Evolutionary conservation across 2,329 filamentous ascomycete genomes (phyloP).

Genomic region (Fusarium secorum): DNA sequence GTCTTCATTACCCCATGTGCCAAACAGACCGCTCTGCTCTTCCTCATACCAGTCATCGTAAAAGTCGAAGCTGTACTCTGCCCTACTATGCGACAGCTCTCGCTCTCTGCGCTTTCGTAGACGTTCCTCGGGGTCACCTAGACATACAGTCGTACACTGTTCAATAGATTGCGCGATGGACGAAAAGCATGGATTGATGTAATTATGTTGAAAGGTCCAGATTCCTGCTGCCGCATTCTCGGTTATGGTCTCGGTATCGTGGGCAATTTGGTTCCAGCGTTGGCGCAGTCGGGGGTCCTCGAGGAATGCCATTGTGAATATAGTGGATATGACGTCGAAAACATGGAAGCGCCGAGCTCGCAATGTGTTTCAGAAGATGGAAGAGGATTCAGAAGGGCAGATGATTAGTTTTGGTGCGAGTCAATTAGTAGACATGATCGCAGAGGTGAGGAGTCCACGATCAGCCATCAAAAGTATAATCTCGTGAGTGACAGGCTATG

Average conservation of each 20-base stretch:
- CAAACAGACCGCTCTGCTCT: conserved; percentile 65
- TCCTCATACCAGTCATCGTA: conserved; percentile 94
- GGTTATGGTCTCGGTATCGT: conserved; percentile 89
- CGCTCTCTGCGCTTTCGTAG: conserved; percentile 73
- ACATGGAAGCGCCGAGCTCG: conserved; percentile 28
- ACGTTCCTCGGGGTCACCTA: conserved; percentile 77
- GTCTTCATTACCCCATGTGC: conserved; percentile 81
- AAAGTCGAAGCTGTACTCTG: conserved; percentile 92
- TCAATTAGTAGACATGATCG: conserved; percentile 30
- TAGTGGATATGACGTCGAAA: conserved; percentile 42
- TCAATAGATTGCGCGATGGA: conserved; percentile 72
- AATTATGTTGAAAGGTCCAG: conserved; percentile 87
- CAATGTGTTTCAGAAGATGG: neutral
- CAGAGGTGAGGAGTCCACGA: conserved; percentile 6
- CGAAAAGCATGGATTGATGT: conserved; percentile 81
- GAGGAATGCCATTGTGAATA: conserved; percentile 63
- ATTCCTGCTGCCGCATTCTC: conserved; percentile 91
- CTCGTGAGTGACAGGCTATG: conserved; percentile 21
- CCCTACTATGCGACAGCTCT: conserved; percentile 64
- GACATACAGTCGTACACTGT: conserved; percentile 75
- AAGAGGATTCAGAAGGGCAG: neutral
- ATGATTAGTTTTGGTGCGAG: neutral
- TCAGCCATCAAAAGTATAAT: conserved; percentile 19
- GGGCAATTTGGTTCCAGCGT: conserved; percentile 90
- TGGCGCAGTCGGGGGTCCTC: conserved; percentile 90